Evolutionary conservation across 78 protist genomes (phyloP).

Genomic region (Chrysochromulina parva): DNA sequence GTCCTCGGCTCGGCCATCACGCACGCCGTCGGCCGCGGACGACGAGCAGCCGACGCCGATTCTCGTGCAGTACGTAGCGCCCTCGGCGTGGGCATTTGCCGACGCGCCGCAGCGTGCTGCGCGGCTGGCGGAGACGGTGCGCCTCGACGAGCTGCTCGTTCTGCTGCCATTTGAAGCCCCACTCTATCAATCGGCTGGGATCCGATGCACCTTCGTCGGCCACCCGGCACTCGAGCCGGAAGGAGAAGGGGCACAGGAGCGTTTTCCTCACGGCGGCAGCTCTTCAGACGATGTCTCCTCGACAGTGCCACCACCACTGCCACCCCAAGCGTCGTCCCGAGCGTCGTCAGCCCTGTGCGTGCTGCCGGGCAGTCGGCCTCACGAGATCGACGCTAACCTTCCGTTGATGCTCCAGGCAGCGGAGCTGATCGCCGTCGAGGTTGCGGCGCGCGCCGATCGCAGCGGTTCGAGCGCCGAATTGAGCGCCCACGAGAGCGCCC

Average conservation of each 20-base stretch:
- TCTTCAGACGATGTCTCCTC: too few relatives aligned
- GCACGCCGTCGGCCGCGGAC: neutral
- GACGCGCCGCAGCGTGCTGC: neutral
- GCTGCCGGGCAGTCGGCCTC: neutral
- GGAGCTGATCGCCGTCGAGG: neutral
- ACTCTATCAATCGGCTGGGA: neutral
- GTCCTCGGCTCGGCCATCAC: neutral
- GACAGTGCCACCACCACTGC: neutral
- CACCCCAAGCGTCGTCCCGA: neutral
- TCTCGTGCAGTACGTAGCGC: conserved; percentile 12
- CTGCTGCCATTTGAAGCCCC: neutral
- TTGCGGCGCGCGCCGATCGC: neutral
- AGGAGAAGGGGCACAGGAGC: neutral
- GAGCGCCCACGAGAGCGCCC: too few relatives aligned
- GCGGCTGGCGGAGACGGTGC: neutral
- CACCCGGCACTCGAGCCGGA: neutral
- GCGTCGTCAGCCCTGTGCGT: neutral
- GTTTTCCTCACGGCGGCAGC: neutral
- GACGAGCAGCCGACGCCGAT: neutral
- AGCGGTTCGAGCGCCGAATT: too few relatives aligned
- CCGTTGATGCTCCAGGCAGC: neutral
- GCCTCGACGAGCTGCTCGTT: neutral
- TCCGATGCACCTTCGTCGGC: neutral
- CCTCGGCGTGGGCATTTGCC: conserved; percentile 6
- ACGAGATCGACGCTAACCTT: neutral